These are phyloP conservation scores for Quercus lobata DNA, from an alignment of 331 rosid genomes.

Conservation along the genomic window DNA sequence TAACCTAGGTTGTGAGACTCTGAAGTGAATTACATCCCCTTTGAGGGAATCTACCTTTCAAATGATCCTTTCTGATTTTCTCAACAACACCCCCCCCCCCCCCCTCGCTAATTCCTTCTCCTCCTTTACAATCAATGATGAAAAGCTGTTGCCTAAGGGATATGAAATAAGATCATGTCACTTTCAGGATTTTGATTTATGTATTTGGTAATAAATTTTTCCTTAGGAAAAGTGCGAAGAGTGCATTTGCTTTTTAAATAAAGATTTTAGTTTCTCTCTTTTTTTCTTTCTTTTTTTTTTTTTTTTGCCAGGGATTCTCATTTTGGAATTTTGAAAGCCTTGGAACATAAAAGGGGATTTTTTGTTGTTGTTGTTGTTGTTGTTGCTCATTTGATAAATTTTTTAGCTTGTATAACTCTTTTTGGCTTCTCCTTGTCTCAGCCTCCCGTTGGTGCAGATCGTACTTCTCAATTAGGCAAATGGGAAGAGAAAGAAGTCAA, in stretches of 20 bases:
- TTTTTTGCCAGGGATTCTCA: background rate
- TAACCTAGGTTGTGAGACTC: background rate
- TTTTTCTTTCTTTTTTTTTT: too few species aligned
- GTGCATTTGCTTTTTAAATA: background rate
- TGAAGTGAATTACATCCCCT: background rate
- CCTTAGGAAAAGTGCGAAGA: background rate
- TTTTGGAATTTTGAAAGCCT: background rate
- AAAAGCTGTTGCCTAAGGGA: background rate
- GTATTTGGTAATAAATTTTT: background rate
- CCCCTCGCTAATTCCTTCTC: too few species aligned
- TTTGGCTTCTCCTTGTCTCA: conserved; percentile 25
- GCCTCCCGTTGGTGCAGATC: conserved; percentile 71
- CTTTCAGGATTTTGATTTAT: background rate
- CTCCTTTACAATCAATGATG: background rate
- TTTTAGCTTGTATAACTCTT: background rate
- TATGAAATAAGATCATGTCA: background rate
- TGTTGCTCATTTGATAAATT: background rate
- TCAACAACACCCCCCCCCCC: too few species aligned
- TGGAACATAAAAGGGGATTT: background rate
- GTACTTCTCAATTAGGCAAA: conserved; percentile 52
- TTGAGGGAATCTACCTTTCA: background rate
- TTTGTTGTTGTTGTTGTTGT: too few species aligned
- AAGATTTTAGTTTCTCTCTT: too few species aligned
- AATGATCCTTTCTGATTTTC: background rate
- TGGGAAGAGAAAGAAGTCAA: conserved; percentile 72